Evolutionary conservation across 176 grass and related monocot genomes (phyloP).

Genomic region (Secale cereale): DNA sequence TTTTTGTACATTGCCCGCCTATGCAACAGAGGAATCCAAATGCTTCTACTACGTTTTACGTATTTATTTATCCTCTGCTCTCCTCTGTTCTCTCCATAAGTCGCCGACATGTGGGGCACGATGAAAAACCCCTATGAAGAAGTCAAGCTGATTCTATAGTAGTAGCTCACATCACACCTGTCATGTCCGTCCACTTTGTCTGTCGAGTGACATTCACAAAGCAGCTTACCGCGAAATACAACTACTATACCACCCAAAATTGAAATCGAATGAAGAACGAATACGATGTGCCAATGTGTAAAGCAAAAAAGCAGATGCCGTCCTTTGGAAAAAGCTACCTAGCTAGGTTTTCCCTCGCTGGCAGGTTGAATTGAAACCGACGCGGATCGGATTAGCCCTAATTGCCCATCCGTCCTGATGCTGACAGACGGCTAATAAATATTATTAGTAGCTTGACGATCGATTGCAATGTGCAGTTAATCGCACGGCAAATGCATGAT

Average conservation of each 20-base stretch:
- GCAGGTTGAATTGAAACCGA: background rate
- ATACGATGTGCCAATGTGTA: background rate
- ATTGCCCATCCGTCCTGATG: background rate
- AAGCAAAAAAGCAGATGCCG: background rate
- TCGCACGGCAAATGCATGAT: background rate
- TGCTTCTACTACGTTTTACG: background rate
- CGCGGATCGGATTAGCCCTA: background rate
- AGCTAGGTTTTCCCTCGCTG: background rate
- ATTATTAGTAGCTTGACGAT: background rate
- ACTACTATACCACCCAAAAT: background rate
- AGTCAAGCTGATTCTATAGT: background rate
- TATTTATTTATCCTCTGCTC: background rate
- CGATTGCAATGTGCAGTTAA: background rate
- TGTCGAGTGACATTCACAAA: no score
- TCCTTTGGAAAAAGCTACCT: background rate
- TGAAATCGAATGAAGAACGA: background rate
- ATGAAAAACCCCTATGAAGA: background rate
- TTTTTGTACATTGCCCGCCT: constrained; percentile 44
- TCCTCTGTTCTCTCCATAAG: background rate
- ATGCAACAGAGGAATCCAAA: constrained; percentile 11
- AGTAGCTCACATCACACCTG: no score
- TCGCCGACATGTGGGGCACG: background rate
- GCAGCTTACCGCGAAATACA: background rate
- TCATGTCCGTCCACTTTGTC: no score
- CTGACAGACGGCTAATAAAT: background rate